Evolutionary conservation across 805 yeast genomes (phyloP).

Genomic region (Kuraishia borneana): DNA sequence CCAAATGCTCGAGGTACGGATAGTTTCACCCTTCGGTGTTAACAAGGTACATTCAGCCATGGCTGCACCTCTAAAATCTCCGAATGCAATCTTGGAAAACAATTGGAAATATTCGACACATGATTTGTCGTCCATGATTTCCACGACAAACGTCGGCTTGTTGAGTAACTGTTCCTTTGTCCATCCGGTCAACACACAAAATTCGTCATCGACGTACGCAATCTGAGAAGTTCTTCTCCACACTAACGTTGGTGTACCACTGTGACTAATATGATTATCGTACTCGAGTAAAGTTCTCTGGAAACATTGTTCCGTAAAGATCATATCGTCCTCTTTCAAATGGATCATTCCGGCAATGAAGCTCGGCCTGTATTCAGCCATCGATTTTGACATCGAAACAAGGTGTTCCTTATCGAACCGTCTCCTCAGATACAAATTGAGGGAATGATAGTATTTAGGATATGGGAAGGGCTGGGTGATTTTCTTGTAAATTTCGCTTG

Average conservation of each 20-base stretch:
- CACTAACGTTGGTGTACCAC: constrained; percentile 90
- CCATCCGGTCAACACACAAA: constrained; percentile 90
- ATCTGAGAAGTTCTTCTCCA: constrained; percentile 96
- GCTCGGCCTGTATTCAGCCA: constrained; percentile 87
- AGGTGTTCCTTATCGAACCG: constrained; percentile 63
- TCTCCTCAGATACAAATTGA: constrained; percentile 59
- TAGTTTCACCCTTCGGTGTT: constrained; percentile 39
- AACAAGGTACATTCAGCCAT: constrained; percentile 78
- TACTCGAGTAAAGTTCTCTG: constrained; percentile 87
- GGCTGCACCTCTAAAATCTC: constrained; percentile 82
- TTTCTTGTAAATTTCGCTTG: constrained; percentile 69
- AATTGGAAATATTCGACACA: constrained; percentile 82
- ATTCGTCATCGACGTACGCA: constrained; percentile 91
- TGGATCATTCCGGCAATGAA: constrained; percentile 89
- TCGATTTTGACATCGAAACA: constrained; percentile 72
- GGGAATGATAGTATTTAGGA: constrained; percentile 81
- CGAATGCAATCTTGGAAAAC: constrained; percentile 78
- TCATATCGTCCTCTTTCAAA: constrained; percentile 79
- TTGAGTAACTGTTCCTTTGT: constrained; percentile 52
- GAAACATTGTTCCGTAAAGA: constrained; percentile 93
- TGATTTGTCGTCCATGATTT: constrained; percentile 77
- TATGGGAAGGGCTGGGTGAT: constrained; percentile 75
- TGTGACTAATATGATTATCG: constrained; percentile 68
- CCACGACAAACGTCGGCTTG: constrained; percentile 64
- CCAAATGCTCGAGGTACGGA: constrained; percentile 81